A percentile compares a stretch with the other conserved stretches of the same genome.
phyloP scores from a whole-genome alignment of 768 basidiomycete species.

The Pleurotus sapidus region DNA sequence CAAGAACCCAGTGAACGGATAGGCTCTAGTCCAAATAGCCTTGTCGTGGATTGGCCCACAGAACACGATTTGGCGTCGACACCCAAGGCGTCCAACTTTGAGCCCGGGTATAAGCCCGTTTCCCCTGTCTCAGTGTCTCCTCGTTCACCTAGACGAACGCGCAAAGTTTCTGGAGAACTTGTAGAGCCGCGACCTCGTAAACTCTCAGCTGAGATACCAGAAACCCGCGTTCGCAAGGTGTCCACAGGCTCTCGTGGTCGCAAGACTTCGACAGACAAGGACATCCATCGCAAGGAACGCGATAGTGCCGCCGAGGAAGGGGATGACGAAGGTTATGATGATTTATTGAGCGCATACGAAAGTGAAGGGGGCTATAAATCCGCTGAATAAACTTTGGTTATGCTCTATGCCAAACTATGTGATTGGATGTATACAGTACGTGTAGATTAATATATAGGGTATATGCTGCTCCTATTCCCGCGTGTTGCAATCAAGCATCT shows the following conservation, averaged over 20 bases:
- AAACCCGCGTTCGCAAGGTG: slow-evolving; percentile 40
- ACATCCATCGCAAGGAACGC: slow-evolving; percentile 33
- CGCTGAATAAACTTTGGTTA: not conserved
- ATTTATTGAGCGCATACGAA: slow-evolving; percentile 77
- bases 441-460: not conserved
- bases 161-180: slow-evolving; percentile 40
- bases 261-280: slow-evolving; percentile 46
- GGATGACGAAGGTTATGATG: slow-evolving; percentile 76
- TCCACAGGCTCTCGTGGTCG: slow-evolving; percentile 36
- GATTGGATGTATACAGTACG: not conserved
- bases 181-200: slow-evolving; percentile 27
- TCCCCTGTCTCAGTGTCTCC: slow-evolving; percentile 21
- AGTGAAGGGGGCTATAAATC: slow-evolving; percentile 53
- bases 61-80: slow-evolving; percentile 49
- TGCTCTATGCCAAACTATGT: not conserved
- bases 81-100: slow-evolving; percentile 54
- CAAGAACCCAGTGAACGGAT: slow-evolving; percentile 36
- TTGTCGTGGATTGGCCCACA: slow-evolving; percentile 56
- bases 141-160: slow-evolving; percentile 27
- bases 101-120: slow-evolving; percentile 26
- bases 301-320: slow-evolving; percentile 75
- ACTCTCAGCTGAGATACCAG: slow-evolving; percentile 27
- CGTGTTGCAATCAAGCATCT: slow-evolving; percentile 25
- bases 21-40: slow-evolving; percentile 40
- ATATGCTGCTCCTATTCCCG: not conserved